A percentile compares a stretch with the other conserved stretches of the same genome.
These are phyloP conservation scores for Ailanthus altissimus DNA, from an alignment of 345 rosid species.

Conservation along the genomic window DNA sequence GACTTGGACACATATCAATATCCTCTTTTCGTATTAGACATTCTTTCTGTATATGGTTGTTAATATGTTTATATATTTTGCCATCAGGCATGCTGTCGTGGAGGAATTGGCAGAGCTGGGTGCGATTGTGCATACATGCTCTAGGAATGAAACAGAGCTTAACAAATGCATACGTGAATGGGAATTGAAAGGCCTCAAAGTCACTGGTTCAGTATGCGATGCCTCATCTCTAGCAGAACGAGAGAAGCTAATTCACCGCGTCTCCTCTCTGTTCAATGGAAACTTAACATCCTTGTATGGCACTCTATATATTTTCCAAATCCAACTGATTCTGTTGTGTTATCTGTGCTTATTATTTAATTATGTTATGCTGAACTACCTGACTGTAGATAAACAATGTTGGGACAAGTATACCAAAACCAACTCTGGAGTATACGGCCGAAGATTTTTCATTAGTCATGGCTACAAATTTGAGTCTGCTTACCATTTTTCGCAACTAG, in stretches of 20 bases:
- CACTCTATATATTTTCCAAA: no score
- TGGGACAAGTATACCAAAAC: constrained; percentile 37
- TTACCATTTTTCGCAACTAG: constrained; percentile 45
- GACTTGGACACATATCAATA: no score
- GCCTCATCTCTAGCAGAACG: constrained; percentile 34
- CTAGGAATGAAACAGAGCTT: constrained; percentile 54
- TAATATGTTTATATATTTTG: no score
- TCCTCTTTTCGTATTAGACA: no score
- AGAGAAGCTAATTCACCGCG: constrained; percentile 34
- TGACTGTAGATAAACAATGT: constrained; percentile 53
- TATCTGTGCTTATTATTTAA: no score
- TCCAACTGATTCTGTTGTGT: no score
- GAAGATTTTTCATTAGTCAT: constrained; percentile 40
- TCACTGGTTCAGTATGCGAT: constrained; percentile 47
- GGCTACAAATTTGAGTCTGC: constrained; percentile 21
- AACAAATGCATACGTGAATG: constrained; percentile 43
- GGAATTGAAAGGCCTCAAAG: constrained; percentile 39
- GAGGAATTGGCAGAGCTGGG: constrained; percentile 75
- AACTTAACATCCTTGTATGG: constrained; percentile 45
- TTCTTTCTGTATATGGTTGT: no score
- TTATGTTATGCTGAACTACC: no score
- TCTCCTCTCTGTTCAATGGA: constrained; percentile 28
- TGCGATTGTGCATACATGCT: constrained; percentile 69
- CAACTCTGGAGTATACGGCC: constrained; percentile 38
- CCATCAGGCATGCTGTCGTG: constrained; percentile 56